These are phyloP conservation scores for Aspergillus brasiliensis DNA, from an alignment of 2,329 filamentous ascomycete genomes.

Conservation along the genomic window DNA sequence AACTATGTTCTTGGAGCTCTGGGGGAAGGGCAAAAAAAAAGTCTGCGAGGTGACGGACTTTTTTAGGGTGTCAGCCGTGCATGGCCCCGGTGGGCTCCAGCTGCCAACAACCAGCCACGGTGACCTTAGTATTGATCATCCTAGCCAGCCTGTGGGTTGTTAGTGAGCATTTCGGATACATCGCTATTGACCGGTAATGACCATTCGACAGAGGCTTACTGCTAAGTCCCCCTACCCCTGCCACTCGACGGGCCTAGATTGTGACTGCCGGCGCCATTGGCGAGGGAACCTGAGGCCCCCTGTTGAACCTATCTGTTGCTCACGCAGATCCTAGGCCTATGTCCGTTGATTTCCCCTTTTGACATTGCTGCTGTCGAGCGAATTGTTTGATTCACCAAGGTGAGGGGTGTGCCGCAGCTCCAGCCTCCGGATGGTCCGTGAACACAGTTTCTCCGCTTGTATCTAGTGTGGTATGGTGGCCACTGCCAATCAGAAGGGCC, in stretches of 20 bases:
- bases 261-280: constrained; percentile 3
- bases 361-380: not conserved
- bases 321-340: not conserved
- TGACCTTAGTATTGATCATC: constrained; percentile 3
- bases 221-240: not conserved
- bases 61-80: constrained; percentile 13
- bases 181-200: not conserved
- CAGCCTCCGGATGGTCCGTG: constrained; percentile 1
- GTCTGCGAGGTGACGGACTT: constrained; percentile 7
- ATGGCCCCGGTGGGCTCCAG: constrained; percentile 5
- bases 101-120: not conserved
- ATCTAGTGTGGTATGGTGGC: not conserved
- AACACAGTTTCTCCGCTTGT: not conserved
- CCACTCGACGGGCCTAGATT: constrained; percentile 5
- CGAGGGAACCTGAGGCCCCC: not conserved
- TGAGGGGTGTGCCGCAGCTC: not conserved
- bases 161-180: constrained; percentile 8
- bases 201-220: constrained; percentile 5
- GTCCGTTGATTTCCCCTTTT: not conserved
- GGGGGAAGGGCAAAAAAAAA: no score
- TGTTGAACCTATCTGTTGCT: not conserved
- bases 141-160: constrained; percentile 10
- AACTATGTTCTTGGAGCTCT: not conserved
- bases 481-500: not conserved
- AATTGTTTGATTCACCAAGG: not conserved